Percentiles rank a stretch among this genome's conserved stretches.
phyloP scores from a whole-genome alignment of 1,284 basidiomycete species.

The Sporisorium iseilematis-ciliati region DNA sequence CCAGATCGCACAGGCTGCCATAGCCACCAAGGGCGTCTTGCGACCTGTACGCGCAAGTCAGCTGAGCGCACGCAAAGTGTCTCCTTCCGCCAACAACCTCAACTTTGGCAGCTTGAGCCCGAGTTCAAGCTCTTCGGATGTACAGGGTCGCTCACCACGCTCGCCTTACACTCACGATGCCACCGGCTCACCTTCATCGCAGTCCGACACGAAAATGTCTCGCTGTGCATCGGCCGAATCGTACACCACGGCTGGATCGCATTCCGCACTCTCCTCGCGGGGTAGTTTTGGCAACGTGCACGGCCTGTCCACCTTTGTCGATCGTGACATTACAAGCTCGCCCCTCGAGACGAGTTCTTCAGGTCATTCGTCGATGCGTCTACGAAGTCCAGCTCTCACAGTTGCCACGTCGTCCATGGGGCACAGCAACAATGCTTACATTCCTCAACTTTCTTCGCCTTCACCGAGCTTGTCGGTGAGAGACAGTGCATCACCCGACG shows the following conservation, averaged over 20 bases:
- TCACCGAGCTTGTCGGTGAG: constrained; percentile 20
- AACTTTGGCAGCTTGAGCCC: constrained; percentile 35
- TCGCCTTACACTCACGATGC: constrained; percentile 14
- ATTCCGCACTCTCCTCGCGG: constrained; percentile 5
- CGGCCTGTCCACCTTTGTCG: constrained; percentile 12
- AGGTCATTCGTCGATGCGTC: constrained; percentile 42
- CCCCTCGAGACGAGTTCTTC: constrained; percentile 49
- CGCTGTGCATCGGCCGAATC: constrained; percentile 31
- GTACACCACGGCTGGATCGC: constrained; percentile 26
- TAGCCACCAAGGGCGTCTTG: constrained; percentile 35
- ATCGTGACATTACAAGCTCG: constrained; percentile 30
- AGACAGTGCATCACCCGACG: constrained; percentile 25
- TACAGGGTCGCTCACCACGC: constrained; percentile 12
- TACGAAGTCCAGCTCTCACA: constrained; percentile 32
- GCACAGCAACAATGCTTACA: constrained; percentile 3
- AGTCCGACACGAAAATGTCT: constrained; percentile 20
- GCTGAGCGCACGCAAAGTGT: constrained; percentile 29
- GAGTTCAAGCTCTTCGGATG: constrained; percentile 20
- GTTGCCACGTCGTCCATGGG: constrained; percentile 34
- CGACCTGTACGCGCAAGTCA: constrained; percentile 36
- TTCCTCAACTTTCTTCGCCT: constrained; percentile 14
- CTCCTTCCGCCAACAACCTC: constrained; percentile 20
- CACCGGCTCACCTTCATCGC: constrained; percentile 23
- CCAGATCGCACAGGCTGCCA: constrained; percentile 42
- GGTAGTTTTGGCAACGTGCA: constrained; percentile 25